A percentile compares a stretch with the other conserved stretches of the same genome.
phyloP scores from a whole-genome alignment of 306 rosid genomes.

The Psophocarpus tetragonolobus region DNA sequence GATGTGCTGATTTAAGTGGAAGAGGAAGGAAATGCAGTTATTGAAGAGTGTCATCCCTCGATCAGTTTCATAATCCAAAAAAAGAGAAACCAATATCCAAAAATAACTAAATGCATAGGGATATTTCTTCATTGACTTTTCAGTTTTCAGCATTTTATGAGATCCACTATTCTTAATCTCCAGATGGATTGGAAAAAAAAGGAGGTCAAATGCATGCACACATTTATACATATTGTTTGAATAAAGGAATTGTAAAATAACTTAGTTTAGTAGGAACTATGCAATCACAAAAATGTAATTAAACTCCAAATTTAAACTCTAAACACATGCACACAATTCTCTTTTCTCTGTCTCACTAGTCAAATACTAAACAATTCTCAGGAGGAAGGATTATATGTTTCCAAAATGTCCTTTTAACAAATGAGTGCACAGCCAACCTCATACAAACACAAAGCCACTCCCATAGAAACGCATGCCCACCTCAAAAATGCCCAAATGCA shows the following conservation, averaged over 20 bases:
- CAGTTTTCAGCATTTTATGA: background rate
- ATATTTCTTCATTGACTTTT: background rate
- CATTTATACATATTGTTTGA: too few relatives aligned
- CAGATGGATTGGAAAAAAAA: background rate
- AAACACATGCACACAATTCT: background rate
- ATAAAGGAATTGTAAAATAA: too few relatives aligned
- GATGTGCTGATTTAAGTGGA: background rate
- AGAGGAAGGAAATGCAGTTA: background rate
- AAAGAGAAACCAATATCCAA: background rate
- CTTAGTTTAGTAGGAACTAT: too few relatives aligned
- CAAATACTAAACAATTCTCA: background rate
- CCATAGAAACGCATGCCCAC: background rate
- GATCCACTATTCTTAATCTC: background rate
- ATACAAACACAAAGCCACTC: background rate
- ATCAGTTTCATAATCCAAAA: background rate
- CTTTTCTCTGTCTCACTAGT: background rate
- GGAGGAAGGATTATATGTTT: background rate
- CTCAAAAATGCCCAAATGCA: background rate
- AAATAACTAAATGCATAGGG: constrained; percentile 1
- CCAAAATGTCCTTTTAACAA: background rate
- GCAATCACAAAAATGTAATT: too few relatives aligned
- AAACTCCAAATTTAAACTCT: too few relatives aligned
- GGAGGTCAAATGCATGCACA: too few relatives aligned
- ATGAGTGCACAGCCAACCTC: background rate
- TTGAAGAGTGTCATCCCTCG: background rate